A percentile compares a stretch with the other conserved stretches of the same genome.
phyloP scores from a whole-genome alignment of 2,329 filamentous ascomycete genomes.

The Stylonectria norvegica region DNA sequence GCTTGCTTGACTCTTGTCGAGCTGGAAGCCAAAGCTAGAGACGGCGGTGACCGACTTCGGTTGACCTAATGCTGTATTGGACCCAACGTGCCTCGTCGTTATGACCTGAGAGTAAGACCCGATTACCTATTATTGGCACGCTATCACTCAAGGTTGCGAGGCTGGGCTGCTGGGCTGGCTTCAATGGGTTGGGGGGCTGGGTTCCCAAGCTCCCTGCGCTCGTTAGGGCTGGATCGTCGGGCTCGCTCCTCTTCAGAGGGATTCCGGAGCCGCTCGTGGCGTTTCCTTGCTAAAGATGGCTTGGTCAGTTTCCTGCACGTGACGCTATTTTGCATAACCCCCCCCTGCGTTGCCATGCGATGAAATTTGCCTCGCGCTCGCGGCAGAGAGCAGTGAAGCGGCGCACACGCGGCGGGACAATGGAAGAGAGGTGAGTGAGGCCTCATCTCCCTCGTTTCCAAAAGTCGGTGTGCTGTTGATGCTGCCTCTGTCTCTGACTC shows the following conservation, averaged over 20 bases:
- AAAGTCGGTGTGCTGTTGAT: slow-evolving; percentile 26
- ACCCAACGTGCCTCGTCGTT: background rate
- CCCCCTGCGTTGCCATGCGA: background rate
- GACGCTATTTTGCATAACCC: background rate
- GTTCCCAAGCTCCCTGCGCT: background rate
- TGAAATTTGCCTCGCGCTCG: background rate
- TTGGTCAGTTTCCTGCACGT: background rate
- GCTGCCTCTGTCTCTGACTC: slow-evolving; percentile 12
- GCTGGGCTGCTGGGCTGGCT: background rate
- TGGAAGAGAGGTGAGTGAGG: slow-evolving; percentile 1
- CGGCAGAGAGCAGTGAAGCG: slow-evolving; percentile 1
- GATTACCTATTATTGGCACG: background rate
- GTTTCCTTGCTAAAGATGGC: background rate
- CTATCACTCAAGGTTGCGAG: background rate
- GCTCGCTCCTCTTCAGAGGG: background rate
- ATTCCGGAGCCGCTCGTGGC: background rate
- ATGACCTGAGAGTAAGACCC: background rate
- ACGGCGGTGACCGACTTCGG: background rate
- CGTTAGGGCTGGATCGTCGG: background rate
- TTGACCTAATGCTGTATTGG: no score
- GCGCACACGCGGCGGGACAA: slow-evolving; percentile 10
- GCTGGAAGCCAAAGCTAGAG: background rate
- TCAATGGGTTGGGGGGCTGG: background rate
- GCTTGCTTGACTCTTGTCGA: no score
- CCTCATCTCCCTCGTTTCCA: slow-evolving; percentile 13